These are phyloP conservation scores for Kodamaea arcana DNA, from an alignment of 1,139 yeast species.

Conservation along the genomic window DNA sequence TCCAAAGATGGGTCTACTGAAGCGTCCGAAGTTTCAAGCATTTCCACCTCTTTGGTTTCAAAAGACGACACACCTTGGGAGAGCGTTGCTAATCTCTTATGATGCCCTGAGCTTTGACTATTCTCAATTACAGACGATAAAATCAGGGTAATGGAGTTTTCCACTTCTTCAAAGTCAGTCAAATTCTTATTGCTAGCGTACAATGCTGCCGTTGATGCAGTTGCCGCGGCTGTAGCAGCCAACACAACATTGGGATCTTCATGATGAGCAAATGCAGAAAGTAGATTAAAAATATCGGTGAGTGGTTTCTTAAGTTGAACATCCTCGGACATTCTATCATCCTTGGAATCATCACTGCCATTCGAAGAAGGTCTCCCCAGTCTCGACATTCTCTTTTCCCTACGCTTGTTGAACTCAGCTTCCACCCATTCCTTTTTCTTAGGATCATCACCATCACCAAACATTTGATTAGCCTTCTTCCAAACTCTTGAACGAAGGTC, in stretches of 20 bases:
- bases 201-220: slow-evolving; percentile 35
- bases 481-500: slow-evolving; percentile 76
- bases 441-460: slow-evolving; percentile 56
- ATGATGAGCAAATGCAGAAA: slow-evolving; percentile 30
- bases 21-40: not conserved
- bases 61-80: slow-evolving; percentile 23
- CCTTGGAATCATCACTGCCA: slow-evolving; percentile 2
- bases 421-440: slow-evolving; percentile 71
- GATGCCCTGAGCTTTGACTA: slow-evolving; percentile 21
- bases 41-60: not conserved
- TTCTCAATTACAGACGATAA: slow-evolving; percentile 28
- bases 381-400: slow-evolving; percentile 51
- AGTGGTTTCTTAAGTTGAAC: slow-evolving; percentile 23
- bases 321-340: slow-evolving; percentile 14
- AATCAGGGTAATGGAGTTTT: slow-evolving; percentile 22
- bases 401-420: slow-evolving; percentile 63
- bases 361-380: slow-evolving; percentile 12
- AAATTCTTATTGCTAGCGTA: slow-evolving; percentile 19
- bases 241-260: slow-evolving; percentile 37
- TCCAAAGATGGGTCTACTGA: slow-evolving; percentile 5
- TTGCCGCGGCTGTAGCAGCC: slow-evolving; percentile 38
- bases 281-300: slow-evolving; percentile 34
- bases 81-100: slow-evolving; percentile 28
- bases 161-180: slow-evolving; percentile 16
- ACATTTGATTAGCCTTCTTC: slow-evolving; percentile 64